Evolutionary conservation across 139 green algal genomes (phyloP), one percentile per base, ranked within the genome.

Genomic region (Nannochloris sp.): DNA sequence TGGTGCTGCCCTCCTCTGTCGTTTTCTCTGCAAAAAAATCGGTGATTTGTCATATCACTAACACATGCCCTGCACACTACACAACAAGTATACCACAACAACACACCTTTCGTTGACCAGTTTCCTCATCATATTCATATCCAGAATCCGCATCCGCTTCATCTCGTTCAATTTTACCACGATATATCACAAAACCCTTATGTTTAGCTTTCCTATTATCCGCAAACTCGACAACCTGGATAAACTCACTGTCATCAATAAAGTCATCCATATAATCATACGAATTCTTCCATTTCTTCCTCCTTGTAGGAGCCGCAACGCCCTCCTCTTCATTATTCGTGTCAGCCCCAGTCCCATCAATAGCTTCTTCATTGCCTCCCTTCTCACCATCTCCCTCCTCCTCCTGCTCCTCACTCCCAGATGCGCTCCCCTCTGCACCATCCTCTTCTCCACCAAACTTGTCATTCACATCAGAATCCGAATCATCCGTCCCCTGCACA

Each of bases 261-360:
- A 66, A 66, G 21, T 58, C 60, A 44, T 66, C 60, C 27, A 23
- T 23, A 24, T 66, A 66, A 57, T 66, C 60, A 40, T 66, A 66
- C 4, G 21, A 29, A 58, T 58, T 31, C 34, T 40, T 40, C 34
- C 34, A 40, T 58, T 58, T 34, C 19, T 58, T 58, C 34, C 23
- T 34, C 25, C 21, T 29, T 14, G 1, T 64, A 57, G 21, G n/a
- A n/a, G 21, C 25, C 14, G n/a, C 19, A 27, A 19, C 12, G 7
- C 19, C 57, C 6, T 25, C 57, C 12, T 51, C 57, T 10, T 64
- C 57, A n/a, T 36, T 36, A 34, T 29, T 29, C 12, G 50, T 29
- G 14, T 25, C 57, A 57, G 57, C 57, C 1, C 57, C 57, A 7
- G 51, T 24, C 14, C 16, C 29, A 14, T 61, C 55, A 37, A 44